Evolutionary conservation across 2,329 filamentous ascomycete species (phyloP).

Genomic region (Cladorrhinum sp.): DNA sequence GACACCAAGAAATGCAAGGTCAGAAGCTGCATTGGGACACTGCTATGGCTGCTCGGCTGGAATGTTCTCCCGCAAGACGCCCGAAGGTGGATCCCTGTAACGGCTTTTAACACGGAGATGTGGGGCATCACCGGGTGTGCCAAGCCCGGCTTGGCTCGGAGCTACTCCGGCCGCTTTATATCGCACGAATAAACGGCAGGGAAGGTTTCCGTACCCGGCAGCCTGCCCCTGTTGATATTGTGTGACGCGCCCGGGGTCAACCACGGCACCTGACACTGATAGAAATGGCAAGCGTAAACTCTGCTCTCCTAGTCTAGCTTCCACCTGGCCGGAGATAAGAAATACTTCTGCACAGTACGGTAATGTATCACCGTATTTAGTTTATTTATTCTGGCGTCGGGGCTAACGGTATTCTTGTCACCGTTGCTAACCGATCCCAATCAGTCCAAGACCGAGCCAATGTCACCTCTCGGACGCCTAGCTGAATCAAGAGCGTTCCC

Average conservation of each 20-base stretch:
- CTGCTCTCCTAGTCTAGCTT: too few species aligned
- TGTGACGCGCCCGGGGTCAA: too few species aligned
- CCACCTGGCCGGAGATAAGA: too few species aligned
- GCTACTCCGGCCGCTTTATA: background rate
- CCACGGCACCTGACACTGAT: too few species aligned
- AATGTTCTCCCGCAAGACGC: background rate
- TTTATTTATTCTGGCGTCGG: too few species aligned
- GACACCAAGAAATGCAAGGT: background rate
- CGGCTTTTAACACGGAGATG: background rate
- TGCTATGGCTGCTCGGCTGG: too few species aligned
- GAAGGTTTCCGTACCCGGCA: background rate
- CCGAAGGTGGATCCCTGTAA: background rate
- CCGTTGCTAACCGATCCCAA: background rate
- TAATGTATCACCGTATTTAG: too few species aligned
- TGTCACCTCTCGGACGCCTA: background rate
- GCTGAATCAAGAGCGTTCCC: background rate
- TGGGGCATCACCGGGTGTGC: background rate
- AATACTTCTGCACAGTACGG: too few species aligned
- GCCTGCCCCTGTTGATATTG: too few species aligned
- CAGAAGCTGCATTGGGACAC: background rate
- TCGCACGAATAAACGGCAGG: background rate
- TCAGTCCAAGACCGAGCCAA: too few species aligned
- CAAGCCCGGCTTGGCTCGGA: background rate
- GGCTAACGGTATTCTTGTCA: too few species aligned
- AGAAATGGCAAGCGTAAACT: too few species aligned